Evolutionary conservation across 2,329 filamentous ascomycete species (phyloP).

Genomic region (Nectriaceae sp.): DNA sequence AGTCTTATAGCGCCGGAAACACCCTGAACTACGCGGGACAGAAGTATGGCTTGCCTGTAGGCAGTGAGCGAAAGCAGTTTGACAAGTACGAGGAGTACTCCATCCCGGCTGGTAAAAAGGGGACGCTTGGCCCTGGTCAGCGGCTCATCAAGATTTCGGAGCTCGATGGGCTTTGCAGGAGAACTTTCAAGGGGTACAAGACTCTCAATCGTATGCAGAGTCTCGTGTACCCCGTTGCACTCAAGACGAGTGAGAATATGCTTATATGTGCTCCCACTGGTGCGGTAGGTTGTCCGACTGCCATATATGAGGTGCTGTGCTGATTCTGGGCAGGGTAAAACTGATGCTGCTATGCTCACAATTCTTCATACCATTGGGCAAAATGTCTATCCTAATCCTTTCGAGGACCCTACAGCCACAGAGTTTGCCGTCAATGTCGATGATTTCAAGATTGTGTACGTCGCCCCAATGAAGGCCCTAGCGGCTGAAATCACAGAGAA

Average conservation of each 20-base stretch:
- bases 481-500: slow-evolving; percentile 97
- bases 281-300: slow-evolving; percentile 57
- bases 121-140: slow-evolving; percentile 69
- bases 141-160: slow-evolving; percentile 78
- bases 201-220: slow-evolving; percentile 97
- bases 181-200: slow-evolving; percentile 95
- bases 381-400: slow-evolving; percentile 78
- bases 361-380: slow-evolving; percentile 89
- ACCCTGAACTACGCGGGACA: slow-evolving; percentile 77
- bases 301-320: neutral
- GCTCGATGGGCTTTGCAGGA: slow-evolving; percentile 84
- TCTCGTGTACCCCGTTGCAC: slow-evolving; percentile 90
- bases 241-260: slow-evolving; percentile 97
- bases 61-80: slow-evolving; percentile 69
- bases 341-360: slow-evolving; percentile 95
- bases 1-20: slow-evolving; percentile 80
- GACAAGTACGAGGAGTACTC: slow-evolving; percentile 87
- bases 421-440: slow-evolving; percentile 83
- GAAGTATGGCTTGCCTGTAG: slow-evolving; percentile 79
- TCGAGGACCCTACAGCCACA: slow-evolving; percentile 69
- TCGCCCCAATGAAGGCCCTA: slow-evolving; percentile 97
- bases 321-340: slow-evolving; percentile 70
- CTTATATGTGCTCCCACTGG: slow-evolving; percentile 96
- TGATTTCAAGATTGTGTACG: slow-evolving; percentile 98
- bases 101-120: slow-evolving; percentile 81